Evolutionary conservation across 176 grass and related monocot species (phyloP).

Genomic region (bread wheat (Triticum aestivum)): DNA sequence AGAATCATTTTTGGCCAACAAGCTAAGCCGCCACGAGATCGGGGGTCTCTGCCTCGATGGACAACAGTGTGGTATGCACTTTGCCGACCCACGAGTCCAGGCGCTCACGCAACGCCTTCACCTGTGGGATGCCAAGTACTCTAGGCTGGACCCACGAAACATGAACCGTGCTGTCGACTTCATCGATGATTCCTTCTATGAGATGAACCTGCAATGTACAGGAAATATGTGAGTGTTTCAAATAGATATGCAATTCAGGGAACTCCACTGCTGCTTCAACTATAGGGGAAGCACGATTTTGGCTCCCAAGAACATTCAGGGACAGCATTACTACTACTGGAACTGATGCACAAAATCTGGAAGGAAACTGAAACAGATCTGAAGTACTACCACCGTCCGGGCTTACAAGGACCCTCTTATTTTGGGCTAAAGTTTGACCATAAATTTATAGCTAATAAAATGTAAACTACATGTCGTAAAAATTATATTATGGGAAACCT

Average conservation of each 20-base stretch:
- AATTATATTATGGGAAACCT: no score
- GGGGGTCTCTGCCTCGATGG: slow-evolving; percentile 87
- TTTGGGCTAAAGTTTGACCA: no score
- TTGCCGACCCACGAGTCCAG: slow-evolving; percentile 84
- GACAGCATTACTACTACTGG: background rate
- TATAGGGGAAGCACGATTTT: background rate
- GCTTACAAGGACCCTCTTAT: no score
- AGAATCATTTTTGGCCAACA: slow-evolving; percentile 6
- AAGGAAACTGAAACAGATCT: background rate
- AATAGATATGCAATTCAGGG: background rate
- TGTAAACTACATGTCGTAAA: no score
- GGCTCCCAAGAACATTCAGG: background rate
- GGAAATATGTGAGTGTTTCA: background rate
- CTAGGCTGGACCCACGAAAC: slow-evolving; percentile 91
- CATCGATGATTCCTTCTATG: slow-evolving; percentile 95
- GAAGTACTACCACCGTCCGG: background rate
- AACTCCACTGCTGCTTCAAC: background rate
- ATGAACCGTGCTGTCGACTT: slow-evolving; percentile 77
- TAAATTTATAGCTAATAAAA: no score
- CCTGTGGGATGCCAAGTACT: slow-evolving; percentile 80
- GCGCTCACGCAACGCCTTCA: slow-evolving; percentile 69
- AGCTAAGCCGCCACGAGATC: slow-evolving; percentile 75
- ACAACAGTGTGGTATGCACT: slow-evolving; percentile 71
- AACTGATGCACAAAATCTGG: background rate
- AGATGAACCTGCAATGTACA: slow-evolving; percentile 75